A percentile compares a stretch with the other conserved stretches of the same genome.
These are phyloP conservation scores for Agroathelia rolfsii DNA, from an alignment of 1,284 basidiomycete genomes.

Conservation along the genomic window DNA sequence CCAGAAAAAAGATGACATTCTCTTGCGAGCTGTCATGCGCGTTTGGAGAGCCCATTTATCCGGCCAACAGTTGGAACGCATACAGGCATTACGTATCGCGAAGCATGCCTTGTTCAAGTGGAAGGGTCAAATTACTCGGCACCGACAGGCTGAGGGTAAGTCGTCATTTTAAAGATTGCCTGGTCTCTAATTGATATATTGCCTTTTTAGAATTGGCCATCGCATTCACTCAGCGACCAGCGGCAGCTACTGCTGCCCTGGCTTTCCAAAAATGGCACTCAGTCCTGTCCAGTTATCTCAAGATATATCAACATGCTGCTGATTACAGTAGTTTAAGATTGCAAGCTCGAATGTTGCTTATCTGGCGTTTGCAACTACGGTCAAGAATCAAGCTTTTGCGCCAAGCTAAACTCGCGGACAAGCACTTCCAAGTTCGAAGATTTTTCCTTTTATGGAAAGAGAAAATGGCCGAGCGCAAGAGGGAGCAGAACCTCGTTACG, in stretches of 20 bases:
- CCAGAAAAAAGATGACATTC: conserved; percentile 49
- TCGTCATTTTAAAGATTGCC: conserved; percentile 16
- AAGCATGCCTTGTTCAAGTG: conserved; percentile 43
- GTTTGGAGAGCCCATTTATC: conserved; percentile 73
- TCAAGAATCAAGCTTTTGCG: conserved; percentile 40
- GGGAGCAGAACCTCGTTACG: conserved; percentile 39
- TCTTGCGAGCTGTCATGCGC: conserved; percentile 52
- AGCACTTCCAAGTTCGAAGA: conserved; percentile 40
- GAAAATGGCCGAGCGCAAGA: conserved; percentile 36
- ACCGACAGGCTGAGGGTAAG: conserved; percentile 37
- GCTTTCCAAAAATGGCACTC: conserved; percentile 43
- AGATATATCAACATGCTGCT: conserved; percentile 39
- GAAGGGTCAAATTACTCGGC: conserved; percentile 35
- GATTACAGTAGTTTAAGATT: conserved; percentile 38
- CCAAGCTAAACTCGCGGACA: conserved; percentile 49
- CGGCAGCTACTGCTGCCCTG: conserved; percentile 28
- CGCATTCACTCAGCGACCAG: conserved; percentile 38
- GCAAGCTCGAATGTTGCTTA: conserved; percentile 36
- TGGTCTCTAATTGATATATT: too few species aligned
- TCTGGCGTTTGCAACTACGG: conserved; percentile 51
- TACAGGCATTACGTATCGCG: conserved; percentile 35
- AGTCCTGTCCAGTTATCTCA: conserved; percentile 36
- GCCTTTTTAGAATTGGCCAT: conserved; percentile 41
- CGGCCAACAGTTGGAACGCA: conserved; percentile 49
- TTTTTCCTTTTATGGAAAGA: conserved; percentile 44